phyloP scores from a whole-genome alignment of 305 asterid genomes.

The Solanum hybrid region DNA sequence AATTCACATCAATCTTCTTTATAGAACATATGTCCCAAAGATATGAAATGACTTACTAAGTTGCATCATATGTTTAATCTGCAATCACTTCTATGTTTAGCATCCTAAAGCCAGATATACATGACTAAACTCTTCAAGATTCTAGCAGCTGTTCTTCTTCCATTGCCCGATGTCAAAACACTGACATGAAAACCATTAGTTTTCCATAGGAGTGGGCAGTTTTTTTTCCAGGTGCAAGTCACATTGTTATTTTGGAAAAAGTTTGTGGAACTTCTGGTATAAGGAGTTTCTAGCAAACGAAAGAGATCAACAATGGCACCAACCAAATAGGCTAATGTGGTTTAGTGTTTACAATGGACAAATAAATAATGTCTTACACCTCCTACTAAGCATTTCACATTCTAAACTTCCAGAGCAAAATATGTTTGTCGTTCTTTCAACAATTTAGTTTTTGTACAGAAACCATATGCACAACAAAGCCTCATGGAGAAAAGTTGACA shows the following conservation, averaged over 20 bases:
- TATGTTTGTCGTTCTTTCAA: neutral
- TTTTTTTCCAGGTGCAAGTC: neutral
- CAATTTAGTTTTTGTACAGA: neutral
- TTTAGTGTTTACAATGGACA: neutral
- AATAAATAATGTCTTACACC: neutral
- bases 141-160: neutral
- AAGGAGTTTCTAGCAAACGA: neutral
- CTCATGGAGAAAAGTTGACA: neutral
- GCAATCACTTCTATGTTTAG: neutral
- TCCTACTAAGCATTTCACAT: neutral
- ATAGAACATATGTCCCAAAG: neutral
- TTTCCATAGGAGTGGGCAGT: neutral
- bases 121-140: neutral
- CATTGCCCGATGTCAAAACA: neutral
- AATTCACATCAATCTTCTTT: neutral
- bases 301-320: neutral
- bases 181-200: neutral
- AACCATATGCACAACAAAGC: neutral
- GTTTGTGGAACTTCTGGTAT: neutral
- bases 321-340: neutral
- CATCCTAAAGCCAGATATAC: neutral
- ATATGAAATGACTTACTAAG: neutral
- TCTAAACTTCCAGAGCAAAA: neutral
- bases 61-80: neutral
- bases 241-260: neutral